phyloP scores from a whole-genome alignment of 345 rosid genomes.

The Boechera retrofracta region DNA sequence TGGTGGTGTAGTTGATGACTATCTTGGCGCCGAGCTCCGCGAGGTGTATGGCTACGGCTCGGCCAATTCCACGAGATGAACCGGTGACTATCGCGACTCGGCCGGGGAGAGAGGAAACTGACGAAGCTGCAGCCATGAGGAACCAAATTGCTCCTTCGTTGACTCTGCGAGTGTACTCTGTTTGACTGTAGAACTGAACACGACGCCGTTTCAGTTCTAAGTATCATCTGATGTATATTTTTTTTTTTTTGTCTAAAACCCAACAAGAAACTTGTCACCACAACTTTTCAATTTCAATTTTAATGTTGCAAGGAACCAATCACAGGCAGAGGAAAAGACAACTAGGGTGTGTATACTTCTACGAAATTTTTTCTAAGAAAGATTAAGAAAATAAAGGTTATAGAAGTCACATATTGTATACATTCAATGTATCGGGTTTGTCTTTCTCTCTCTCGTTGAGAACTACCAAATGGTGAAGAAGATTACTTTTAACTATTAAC shows the following conservation, averaged over 20 bases:
- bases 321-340: background rate
- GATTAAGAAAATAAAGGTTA: background rate
- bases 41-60: constrained; percentile 62
- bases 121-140: constrained; percentile 19
- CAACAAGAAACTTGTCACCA: background rate
- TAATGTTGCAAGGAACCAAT: background rate
- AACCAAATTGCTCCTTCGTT: background rate
- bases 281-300: background rate
- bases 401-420: background rate
- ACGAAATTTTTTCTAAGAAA: constrained; percentile 11
- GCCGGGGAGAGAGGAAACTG: constrained; percentile 50
- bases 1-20: constrained; percentile 61
- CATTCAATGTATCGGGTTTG: background rate
- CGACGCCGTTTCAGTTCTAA: background rate
- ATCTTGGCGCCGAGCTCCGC: constrained; percentile 69
- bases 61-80: constrained; percentile 78
- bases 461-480: too few relatives aligned
- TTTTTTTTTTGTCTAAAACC: background rate
- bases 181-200: background rate
- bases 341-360: constrained; percentile 4
- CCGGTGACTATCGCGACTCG: constrained; percentile 78
- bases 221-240: background rate
- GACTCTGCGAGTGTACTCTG: background rate
- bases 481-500: too few relatives aligned
- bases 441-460: background rate